Evolutionary conservation across 257 asterid genomes (phyloP).

Genomic region (Ilex aquifolium): DNA sequence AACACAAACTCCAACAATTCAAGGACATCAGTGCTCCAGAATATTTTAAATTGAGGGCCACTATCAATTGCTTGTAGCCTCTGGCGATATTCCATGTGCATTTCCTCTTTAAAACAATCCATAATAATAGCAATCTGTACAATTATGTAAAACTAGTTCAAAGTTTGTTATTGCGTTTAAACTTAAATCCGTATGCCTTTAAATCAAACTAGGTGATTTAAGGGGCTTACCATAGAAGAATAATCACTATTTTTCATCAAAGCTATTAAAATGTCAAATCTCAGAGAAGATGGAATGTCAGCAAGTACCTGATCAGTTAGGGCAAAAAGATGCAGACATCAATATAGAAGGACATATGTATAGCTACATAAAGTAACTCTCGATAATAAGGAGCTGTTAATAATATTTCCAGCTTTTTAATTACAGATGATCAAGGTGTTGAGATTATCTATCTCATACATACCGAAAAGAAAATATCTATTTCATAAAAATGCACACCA

Average conservation of each 20-base stretch:
- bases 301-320: slow-evolving; percentile 53
- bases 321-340: slow-evolving; percentile 11
- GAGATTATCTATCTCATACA: too few relatives aligned
- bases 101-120: slow-evolving; percentile 63
- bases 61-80: slow-evolving; percentile 17
- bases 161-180: neutral
- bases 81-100: slow-evolving; percentile 38
- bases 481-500: too few relatives aligned
- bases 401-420: too few relatives aligned
- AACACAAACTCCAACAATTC: slow-evolving; percentile 69
- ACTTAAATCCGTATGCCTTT: slow-evolving; percentile 8
- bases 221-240: slow-evolving; percentile 72
- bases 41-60: slow-evolving; percentile 21
- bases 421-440: too few relatives aligned
- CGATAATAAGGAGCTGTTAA: too few relatives aligned
- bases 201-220: slow-evolving; percentile 8
- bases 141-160: slow-evolving; percentile 8
- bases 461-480: too few relatives aligned
- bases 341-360: too few relatives aligned
- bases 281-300: slow-evolving; percentile 61
- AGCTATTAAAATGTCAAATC: slow-evolving; percentile 67
- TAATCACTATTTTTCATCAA: slow-evolving; percentile 62
- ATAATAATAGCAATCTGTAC: slow-evolving; percentile 70
- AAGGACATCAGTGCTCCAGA: slow-evolving; percentile 67
- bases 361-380: too few relatives aligned